A percentile compares a stretch with the other conserved stretches of the same genome.
These are phyloP conservation scores for Takakia lepidozioides DNA, from an alignment of 225 moss, liverwort and hornwort genomes.

Conservation along the genomic window DNA sequence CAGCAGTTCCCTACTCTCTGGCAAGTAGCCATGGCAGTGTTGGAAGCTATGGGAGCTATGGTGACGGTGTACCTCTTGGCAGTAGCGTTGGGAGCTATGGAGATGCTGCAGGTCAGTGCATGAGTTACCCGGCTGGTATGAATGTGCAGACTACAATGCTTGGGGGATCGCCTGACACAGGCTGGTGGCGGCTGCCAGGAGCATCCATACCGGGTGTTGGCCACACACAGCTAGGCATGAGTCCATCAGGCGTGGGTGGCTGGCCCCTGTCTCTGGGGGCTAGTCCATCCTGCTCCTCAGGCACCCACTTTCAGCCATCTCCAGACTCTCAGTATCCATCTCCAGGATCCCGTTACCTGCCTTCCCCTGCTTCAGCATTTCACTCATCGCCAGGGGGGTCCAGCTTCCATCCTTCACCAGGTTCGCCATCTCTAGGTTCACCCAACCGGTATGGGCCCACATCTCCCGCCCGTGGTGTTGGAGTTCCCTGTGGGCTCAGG, in stretches of 20 bases:
- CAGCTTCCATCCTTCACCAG: slow-evolving; percentile 25
- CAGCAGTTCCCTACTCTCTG: slow-evolving; percentile 24
- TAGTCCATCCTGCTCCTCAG: slow-evolving; percentile 31
- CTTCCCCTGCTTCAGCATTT: slow-evolving; percentile 32
- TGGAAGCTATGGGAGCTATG: slow-evolving; percentile 43
- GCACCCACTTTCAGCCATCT: slow-evolving; percentile 33
- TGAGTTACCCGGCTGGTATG: slow-evolving; percentile 11
- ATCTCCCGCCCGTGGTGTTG: slow-evolving; percentile 28
- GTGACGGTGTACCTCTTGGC: slow-evolving; percentile 21
- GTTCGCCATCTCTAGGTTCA: slow-evolving; percentile 36
- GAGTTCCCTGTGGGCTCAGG: no score
- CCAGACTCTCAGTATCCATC: slow-evolving; percentile 27
- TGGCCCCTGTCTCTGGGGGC: slow-evolving; percentile 31
- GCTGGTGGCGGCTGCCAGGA: slow-evolving; percentile 34
- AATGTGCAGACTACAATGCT: slow-evolving; percentile 33
- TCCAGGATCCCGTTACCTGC: slow-evolving; percentile 27
- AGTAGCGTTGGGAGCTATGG: slow-evolving; percentile 38
- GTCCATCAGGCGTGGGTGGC: slow-evolving; percentile 6
- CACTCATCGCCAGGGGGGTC: slow-evolving; percentile 40
- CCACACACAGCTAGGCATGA: slow-evolving; percentile 10
- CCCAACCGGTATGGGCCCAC: slow-evolving; percentile 31
- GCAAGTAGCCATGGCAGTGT: slow-evolving; percentile 43
- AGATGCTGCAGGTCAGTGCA: slow-evolving; percentile 24
- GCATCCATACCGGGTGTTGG: slow-evolving; percentile 20
- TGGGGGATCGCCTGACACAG: slow-evolving; percentile 36